Base-by-base conservation (phyloP, 2,329 filamentous ascomycete species). In the Phaeoacremonium minimum region DNA sequence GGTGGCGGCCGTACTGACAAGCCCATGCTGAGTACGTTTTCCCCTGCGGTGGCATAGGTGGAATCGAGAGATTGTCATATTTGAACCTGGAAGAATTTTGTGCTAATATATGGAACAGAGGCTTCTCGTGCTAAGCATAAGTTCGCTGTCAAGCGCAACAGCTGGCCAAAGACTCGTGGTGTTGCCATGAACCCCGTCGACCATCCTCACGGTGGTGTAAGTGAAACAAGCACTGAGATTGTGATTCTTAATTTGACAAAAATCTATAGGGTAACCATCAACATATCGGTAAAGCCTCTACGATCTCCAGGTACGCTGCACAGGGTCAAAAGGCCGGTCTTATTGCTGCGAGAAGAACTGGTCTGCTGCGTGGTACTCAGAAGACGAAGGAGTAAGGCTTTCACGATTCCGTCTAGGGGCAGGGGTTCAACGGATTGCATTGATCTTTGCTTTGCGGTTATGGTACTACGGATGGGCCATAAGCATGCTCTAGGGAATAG, bases 111-210 rank as follows among this genome's bases (percentile, higher is more conserved):
- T 39, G 18, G 30, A 57, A 72, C 77, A 87, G 83, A 98, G 91
- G 93, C 93, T 63, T 97, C 91, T 64, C 88, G 93, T 67, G 93
- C 93, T 64, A 98, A 97, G 88, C 91, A 97, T 71, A 98, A 98
- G 87, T 98, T 95, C 77, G 89, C 90, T 58, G 94, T 96, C 77
- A 98, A 98, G 89, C 89, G 93, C 69, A 97, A 98, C 88, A 91
- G 83, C 67, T 98, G 93, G 93, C 93, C 93, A 75, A 96, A 95
- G 87, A 98, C 93, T 81, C 91, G 93, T 93, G 93, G 93, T 96
- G 93, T 98, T 85, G 93, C 93, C 74, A 98, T 98, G 93, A 98
- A 98, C 80, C 93, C 93, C 62, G 93, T 98, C 64, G 93, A 98
- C 77, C 93, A 98, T 83, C 87, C 87, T 71, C 87, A 93, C 84